phyloP scores from a whole-genome alignment of 768 basidiomycete species.

The Russula emetica region DNA sequence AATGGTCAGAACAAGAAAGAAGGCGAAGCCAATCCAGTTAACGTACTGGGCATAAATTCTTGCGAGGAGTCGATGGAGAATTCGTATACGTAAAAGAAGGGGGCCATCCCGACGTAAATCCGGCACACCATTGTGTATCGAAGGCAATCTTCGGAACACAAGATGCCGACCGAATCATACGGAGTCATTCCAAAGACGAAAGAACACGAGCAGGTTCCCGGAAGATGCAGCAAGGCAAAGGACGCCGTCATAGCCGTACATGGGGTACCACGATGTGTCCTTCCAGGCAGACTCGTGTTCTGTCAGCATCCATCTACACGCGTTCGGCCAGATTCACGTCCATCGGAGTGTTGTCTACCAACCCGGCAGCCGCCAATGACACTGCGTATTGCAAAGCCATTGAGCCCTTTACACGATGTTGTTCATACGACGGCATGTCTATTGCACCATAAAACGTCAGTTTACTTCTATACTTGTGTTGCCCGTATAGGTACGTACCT shows the following conservation, averaged over 20 bases:
- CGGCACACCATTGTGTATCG: too few species aligned
- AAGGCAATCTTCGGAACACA: neutral
- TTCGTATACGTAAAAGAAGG: too few species aligned
- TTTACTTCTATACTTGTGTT: neutral
- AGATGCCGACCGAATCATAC: neutral
- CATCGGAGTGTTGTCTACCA: constrained; percentile 2
- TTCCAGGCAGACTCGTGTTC: constrained; percentile 2
- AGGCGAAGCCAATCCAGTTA: too few species aligned
- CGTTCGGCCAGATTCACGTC: neutral
- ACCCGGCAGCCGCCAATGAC: neutral
- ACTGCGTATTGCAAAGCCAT: neutral
- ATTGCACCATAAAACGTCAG: neutral
- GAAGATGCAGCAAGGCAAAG: constrained; percentile 12
- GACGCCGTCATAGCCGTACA: too few species aligned
- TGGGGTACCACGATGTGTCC: constrained; percentile 1
- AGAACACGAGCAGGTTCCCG: constrained; percentile 7
- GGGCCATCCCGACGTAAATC: neutral
- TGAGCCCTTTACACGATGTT: neutral
- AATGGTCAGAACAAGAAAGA: too few species aligned
- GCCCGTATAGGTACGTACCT: neutral
- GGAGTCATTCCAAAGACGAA: too few species aligned
- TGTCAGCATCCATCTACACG: neutral
- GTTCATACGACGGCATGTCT: constrained; percentile 8
- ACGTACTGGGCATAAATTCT: too few species aligned
- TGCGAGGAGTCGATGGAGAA: too few species aligned